Percentiles rank a stretch among this genome's conserved stretches.
Conservation (phyloP, 2,329 filamentous ascomycete species). For the Lojkania enalia region DNA sequence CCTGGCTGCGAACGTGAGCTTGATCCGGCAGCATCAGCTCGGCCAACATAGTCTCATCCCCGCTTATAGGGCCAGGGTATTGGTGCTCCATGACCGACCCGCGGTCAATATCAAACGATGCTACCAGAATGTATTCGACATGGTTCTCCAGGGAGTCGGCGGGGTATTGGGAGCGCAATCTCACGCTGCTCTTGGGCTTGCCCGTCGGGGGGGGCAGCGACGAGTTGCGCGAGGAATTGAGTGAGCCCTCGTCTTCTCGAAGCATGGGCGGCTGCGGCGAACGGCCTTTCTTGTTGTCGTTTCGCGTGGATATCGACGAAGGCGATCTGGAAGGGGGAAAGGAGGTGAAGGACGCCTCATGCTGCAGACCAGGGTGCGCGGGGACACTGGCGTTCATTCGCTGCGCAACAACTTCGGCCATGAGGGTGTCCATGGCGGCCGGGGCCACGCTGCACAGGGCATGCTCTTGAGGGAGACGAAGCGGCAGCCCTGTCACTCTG, state of each 20-base stretch:
- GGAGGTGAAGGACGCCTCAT: constrained; percentile 49
- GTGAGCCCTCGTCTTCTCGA: constrained; percentile 35
- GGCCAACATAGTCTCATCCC: constrained; percentile 96
- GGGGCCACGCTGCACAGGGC: constrained; percentile 9
- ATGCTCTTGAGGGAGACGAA: background rate
- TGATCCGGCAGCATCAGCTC: constrained; percentile 98
- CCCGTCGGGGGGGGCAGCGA: constrained; percentile 24
- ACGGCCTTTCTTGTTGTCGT: constrained; percentile 36
- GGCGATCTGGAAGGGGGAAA: constrained; percentile 46
- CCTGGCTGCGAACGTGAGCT: constrained; percentile 89
- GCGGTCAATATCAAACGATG: constrained; percentile 94
- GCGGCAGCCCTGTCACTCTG: too few relatives aligned
- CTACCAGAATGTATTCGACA: constrained; percentile 98
- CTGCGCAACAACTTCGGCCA: constrained; percentile 37
- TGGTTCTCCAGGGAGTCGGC: constrained; percentile 69
- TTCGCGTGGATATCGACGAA: constrained; percentile 42
- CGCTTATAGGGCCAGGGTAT: constrained; percentile 90
- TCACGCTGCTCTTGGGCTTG: constrained; percentile 13
- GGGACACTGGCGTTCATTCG: constrained; percentile 23
- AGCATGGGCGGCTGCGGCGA: constrained; percentile 44
- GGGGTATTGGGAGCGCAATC: constrained; percentile 54
- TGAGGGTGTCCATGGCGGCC: constrained; percentile 27
- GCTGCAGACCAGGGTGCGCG: constrained; percentile 35
- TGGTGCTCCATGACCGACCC: constrained; percentile 99
- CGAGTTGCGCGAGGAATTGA: constrained; percentile 32